Base-by-base conservation (phyloP, 2,329 filamentous ascomycete species). In the Achaetomium macrosporum region DNA sequence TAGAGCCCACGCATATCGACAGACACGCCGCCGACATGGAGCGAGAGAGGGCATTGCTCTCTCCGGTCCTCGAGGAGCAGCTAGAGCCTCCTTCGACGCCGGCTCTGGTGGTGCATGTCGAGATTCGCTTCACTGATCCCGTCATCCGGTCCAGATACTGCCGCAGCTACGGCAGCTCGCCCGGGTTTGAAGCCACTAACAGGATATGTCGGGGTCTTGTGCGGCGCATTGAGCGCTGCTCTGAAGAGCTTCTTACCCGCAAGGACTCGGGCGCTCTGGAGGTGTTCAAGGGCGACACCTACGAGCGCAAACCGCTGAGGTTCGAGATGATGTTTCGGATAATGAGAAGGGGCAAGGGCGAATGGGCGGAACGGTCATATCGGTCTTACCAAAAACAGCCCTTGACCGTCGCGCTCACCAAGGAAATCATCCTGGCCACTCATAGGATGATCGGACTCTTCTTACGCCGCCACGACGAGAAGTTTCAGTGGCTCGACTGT, bases 391-490 rank as follows among this genome's bases (percentile, higher is more conserved):
- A 81, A 61, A 71, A 73, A 50, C 69, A 72, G 19, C 65, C 70
- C 30, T 54, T 79, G 46, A 73, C 71, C n/a, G 66, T 68, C 37
- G 68, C 71, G 10, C 64, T 68, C 29, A 72, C 74, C n/a, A 69
- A 69, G 53, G 74, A 78, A 37, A 64, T 79, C 42, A 68, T 76
- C 42, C 64, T 74, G 25, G 72, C 73, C n/a, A 73, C 70, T 11
- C 76, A 80, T 59, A 69, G 72, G 50, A 76, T 77, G 59, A 61
- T 81, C 54, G 76, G 74, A 13, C 66, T 77, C 9, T 81, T 78
- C 56, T 61, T 81, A 13, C 68, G 71, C 42, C 70, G 69, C 36
- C 75, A 80, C 55, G 77, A 81, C 62, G 64, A 70, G n/a, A 67
- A 65, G 17, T 80, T 79, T 58, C 65, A 66, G 40, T 79, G 75